A percentile compares a stretch with the other conserved stretches of the same genome.
Conservation (phyloP, 2,329 filamentous ascomycete genomes). For the Phaeosphaeria sp. region DNA sequence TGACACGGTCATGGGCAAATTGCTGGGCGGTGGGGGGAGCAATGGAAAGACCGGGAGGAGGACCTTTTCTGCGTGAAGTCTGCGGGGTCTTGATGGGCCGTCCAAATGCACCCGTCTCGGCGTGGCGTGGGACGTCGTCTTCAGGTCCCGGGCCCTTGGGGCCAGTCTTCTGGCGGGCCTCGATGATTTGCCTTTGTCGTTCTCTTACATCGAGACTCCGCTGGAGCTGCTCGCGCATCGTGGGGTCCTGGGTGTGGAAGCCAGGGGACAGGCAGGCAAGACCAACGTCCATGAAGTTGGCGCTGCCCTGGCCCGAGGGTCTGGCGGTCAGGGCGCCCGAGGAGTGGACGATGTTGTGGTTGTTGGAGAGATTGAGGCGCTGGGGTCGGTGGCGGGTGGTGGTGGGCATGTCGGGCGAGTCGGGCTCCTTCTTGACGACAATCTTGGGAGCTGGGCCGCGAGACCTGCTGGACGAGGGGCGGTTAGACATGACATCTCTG, state of each 20-base stretch:
- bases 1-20: conserved; percentile 92
- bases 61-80: conserved; percentile 74
- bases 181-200: conserved; percentile 93
- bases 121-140: conserved; percentile 39
- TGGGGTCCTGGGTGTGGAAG: conserved; percentile 94
- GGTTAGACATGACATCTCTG: conserved; percentile 36
- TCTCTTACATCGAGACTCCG: conserved; percentile 92
- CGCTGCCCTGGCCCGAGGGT: conserved; percentile 73
- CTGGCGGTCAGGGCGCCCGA: conserved; percentile 64
- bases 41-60: conserved; percentile 89
- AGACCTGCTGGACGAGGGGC: conserved; percentile 56
- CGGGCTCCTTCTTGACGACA: conserved; percentile 93
- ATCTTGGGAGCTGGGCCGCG: conserved; percentile 73
- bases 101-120: conserved; percentile 52
- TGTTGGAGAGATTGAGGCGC: conserved; percentile 75
- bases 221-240: conserved; percentile 94
- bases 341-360: conserved; percentile 51
- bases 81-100: conserved; percentile 70
- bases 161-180: conserved; percentile 82
- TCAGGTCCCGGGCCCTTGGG: conserved; percentile 55
- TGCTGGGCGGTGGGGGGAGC: conserved; percentile 91
- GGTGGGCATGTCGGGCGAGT: conserved; percentile 79
- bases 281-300: conserved; percentile 88
- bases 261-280: conserved; percentile 93
- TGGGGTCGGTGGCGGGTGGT: conserved; percentile 77